Percentiles rank a stretch among this genome's conserved stretches.
phyloP scores from a whole-genome alignment of 1,139 yeast genomes.

The Candida smagusa region DNA sequence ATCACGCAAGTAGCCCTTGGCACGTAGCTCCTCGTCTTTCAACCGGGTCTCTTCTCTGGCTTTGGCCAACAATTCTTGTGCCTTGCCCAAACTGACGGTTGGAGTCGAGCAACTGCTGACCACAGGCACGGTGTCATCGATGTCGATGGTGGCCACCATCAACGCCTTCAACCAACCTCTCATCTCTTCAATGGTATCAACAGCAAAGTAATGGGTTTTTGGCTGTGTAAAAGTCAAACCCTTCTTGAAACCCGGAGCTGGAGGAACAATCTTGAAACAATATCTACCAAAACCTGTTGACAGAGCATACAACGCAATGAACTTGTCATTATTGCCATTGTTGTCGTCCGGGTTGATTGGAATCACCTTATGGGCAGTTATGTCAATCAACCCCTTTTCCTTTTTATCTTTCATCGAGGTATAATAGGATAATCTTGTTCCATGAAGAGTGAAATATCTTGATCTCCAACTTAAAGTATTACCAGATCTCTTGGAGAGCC shows the following conservation, averaged over 20 bases:
- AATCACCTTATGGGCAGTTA: slow-evolving; percentile 88
- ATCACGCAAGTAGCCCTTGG: slow-evolving; percentile 35
- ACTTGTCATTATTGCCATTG: slow-evolving; percentile 69
- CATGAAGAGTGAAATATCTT: slow-evolving; percentile 85
- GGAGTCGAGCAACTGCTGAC: slow-evolving; percentile 95
- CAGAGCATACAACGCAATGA: slow-evolving; percentile 85
- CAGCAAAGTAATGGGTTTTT: slow-evolving; percentile 93
- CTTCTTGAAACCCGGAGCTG: slow-evolving; percentile 95
- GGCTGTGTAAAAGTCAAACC: slow-evolving; percentile 97
- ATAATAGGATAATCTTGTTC: slow-evolving; percentile 88
- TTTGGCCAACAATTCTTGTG: slow-evolving; percentile 80
- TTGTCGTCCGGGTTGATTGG: slow-evolving; percentile 50
- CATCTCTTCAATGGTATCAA: slow-evolving; percentile 88
- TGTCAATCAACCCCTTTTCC: slow-evolving; percentile 92
- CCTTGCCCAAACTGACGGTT: slow-evolving; percentile 80
- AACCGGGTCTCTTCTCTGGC: slow-evolving; percentile 71
- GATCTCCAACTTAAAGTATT: slow-evolving; percentile 90
- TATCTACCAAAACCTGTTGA: slow-evolving; percentile 89
- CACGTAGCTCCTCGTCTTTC: slow-evolving; percentile 54
- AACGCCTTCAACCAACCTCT: slow-evolving; percentile 93
- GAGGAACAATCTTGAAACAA: slow-evolving; percentile 92
- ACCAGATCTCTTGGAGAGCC: slow-evolving; percentile 90
- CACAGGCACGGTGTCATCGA: slow-evolving; percentile 90
- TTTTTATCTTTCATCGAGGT: slow-evolving; percentile 72
- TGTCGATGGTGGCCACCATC: slow-evolving; percentile 93